These are phyloP conservation scores for Phytophthora colocasiae DNA, from an alignment of 352 stramenopile species.

Conservation along the genomic window DNA sequence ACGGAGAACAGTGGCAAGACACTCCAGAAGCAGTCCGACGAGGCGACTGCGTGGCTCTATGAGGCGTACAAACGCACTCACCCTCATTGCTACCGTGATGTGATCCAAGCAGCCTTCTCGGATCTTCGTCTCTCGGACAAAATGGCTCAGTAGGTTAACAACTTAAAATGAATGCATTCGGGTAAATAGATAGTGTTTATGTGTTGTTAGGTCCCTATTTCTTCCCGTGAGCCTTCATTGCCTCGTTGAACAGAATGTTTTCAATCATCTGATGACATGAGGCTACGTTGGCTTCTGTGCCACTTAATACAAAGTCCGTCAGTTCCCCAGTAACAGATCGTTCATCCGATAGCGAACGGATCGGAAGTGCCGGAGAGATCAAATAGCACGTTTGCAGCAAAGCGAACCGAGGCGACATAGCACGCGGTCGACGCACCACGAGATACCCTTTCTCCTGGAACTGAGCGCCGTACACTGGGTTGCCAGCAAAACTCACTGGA, in stretches of 20 bases:
- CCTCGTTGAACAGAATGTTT: conserved; percentile 54
- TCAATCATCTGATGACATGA: conserved; percentile 62
- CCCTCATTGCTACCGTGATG: conserved; percentile 62
- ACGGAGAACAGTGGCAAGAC: conserved; percentile 50
- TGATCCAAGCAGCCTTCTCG: conserved; percentile 54
- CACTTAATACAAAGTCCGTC: conserved; percentile 51
- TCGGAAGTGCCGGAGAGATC: conserved; percentile 54
- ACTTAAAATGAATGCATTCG: background rate
- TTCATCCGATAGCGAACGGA: conserved; percentile 37
- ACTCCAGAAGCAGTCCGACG: conserved; percentile 52
- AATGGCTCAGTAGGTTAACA: conserved; percentile 30
- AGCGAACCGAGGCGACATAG: conserved; percentile 40
- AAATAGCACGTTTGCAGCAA: conserved; percentile 67
- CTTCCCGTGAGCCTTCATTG: conserved; percentile 36
- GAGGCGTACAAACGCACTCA: conserved; percentile 55
- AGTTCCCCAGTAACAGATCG: conserved; percentile 33
- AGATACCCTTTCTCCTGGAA: conserved; percentile 70
- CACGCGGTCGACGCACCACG: conserved; percentile 47
- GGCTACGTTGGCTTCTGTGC: conserved; percentile 43
- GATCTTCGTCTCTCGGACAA: conserved; percentile 46
- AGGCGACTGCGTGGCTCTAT: conserved; percentile 52
- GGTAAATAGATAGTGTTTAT: conserved; percentile 31
- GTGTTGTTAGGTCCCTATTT: conserved; percentile 4
- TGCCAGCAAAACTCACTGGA: conserved; percentile 56
- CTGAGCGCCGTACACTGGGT: conserved; percentile 45